Conservation (phyloP, 805 yeast genomes). For the Naumovozyma castellii region DNA sequence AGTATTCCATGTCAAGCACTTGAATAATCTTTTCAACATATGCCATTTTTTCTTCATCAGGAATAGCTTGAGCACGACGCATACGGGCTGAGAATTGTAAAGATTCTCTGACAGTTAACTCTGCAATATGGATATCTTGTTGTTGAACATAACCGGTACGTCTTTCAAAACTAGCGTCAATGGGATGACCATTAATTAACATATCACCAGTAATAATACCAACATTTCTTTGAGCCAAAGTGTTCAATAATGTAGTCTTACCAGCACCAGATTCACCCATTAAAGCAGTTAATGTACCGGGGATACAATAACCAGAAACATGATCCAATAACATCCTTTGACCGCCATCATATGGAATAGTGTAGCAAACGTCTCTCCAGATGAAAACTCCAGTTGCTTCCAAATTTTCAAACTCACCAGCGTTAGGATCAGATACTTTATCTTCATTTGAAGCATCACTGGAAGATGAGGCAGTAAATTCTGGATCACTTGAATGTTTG, state of each 20-base stretch:
- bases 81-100: slow-evolving; percentile 51
- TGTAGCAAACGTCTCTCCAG: slow-evolving; percentile 64
- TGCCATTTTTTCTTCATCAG: slow-evolving; percentile 44
- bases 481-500: too few species aligned
- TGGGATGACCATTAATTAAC: slow-evolving; percentile 46
- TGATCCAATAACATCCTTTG: slow-evolving; percentile 45
- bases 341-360: slow-evolving; percentile 48
- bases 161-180: slow-evolving; percentile 44
- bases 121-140: slow-evolving; percentile 56
- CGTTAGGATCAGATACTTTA: slow-evolving; percentile 13
- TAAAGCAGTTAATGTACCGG: slow-evolving; percentile 65
- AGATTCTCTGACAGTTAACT: slow-evolving; percentile 64
- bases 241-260: slow-evolving; percentile 60
- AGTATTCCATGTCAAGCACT: slow-evolving; percentile 41
- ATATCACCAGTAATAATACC: slow-evolving; percentile 58
- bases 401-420: slow-evolving; percentile 19
- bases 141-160: slow-evolving; percentile 65
- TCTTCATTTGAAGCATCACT: slow-evolving; percentile 9
- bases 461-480: too few species aligned
- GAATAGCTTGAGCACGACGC: slow-evolving; percentile 45
- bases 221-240: slow-evolving; percentile 53
- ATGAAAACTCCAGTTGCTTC: slow-evolving; percentile 42
- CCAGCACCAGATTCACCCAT: slow-evolving; percentile 76
- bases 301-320: slow-evolving; percentile 69
- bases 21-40: slow-evolving; percentile 57